Conservation (phyloP, 2,329 filamentous ascomycete species). For the Cytospora piceae region DNA sequence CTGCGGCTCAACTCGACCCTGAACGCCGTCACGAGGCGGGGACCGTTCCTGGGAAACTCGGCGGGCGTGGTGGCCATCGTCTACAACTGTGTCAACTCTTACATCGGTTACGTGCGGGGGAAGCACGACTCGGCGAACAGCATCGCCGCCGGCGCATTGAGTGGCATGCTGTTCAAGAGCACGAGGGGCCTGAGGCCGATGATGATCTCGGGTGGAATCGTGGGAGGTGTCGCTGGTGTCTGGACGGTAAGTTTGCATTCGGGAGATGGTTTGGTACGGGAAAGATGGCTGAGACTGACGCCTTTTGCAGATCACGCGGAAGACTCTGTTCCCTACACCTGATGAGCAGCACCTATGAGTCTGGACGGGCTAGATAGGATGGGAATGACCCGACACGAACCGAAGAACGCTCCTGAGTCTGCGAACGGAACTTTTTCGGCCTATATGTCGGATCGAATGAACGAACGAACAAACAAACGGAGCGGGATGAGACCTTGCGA, state of each 20-base stretch:
- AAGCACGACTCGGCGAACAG: slow-evolving; percentile 92
- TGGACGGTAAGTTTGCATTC: slow-evolving; percentile 77
- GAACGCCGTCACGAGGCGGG: slow-evolving; percentile 90
- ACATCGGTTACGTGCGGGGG: slow-evolving; percentile 76
- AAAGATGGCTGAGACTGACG: neutral
- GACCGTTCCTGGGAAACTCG: slow-evolving; percentile 94
- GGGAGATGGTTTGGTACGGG: no score
- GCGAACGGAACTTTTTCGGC: neutral
- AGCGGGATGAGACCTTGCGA: neutral
- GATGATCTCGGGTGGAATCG: slow-evolving; percentile 90
- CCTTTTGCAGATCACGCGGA: slow-evolving; percentile 32
- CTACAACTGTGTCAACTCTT: slow-evolving; percentile 92
- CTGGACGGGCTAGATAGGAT: neutral
- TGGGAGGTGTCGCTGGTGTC: slow-evolving; percentile 79
- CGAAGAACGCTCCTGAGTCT: neutral
- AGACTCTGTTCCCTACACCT: slow-evolving; percentile 34
- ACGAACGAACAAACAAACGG: neutral
- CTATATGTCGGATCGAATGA: neutral
- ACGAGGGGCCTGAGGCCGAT: slow-evolving; percentile 88
- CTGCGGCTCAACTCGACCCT: slow-evolving; percentile 91
- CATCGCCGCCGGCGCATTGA: slow-evolving; percentile 80
- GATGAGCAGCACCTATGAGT: slow-evolving; percentile 12
- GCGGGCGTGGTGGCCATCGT: slow-evolving; percentile 94
- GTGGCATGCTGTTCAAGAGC: slow-evolving; percentile 95
- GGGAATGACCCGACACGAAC: neutral